Evolutionary conservation across 768 basidiomycete genomes (phyloP), one percentile per base, ranked within the genome.

Genomic region (Termitomyces sp.): DNA sequence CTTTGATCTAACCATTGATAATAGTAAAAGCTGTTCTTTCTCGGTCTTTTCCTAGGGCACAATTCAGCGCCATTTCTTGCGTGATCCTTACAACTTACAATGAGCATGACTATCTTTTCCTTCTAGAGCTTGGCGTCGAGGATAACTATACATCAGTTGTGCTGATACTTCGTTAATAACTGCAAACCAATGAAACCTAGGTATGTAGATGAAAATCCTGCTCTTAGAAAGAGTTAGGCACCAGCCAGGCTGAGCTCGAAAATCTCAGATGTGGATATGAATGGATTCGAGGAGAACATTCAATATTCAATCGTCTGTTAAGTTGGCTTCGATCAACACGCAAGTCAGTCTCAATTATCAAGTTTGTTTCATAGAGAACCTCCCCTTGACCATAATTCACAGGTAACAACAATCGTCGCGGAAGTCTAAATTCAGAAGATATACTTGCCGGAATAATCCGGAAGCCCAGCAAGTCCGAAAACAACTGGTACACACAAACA

Each of bases 391-490:
- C 16, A 7, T 18, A 9, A 41, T 41, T 41, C 4, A 18, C n/a
- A 42, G 4, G 41, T 42, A 20, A 42, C 8, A 20, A 0, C 9
- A 41, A 20, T 42, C 41, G 9, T 42, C 41, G 41, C 41, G 41
- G 41, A 42, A 42, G n/a, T 42, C n/a, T 2, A 45, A 47, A 58
- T 50, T 12, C n/a, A n/a, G n/a, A 34, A 50, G 30, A 20, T 20
- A 54, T 44, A 57, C 52, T 60, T 48, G 53, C 59, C 67, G 67
- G 67, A 62, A 46, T 63, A 61, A 66, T 57, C 65, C 67, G 65
- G 60, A 61, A 66, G 37, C 36, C 48, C 52, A 61, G 51, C 57
- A 60, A 65, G 63, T 63, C 63, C 65, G 61, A 66, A 64, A 57
- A 61, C 59, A 61, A 66, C 63, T 58, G 48, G 34, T 41, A 36